Percentiles rank a stretch among this genome's conserved stretches.
Evolutionary conservation across 345 rosid genomes (phyloP).

Genomic region (Sisymbrium irio): DNA sequence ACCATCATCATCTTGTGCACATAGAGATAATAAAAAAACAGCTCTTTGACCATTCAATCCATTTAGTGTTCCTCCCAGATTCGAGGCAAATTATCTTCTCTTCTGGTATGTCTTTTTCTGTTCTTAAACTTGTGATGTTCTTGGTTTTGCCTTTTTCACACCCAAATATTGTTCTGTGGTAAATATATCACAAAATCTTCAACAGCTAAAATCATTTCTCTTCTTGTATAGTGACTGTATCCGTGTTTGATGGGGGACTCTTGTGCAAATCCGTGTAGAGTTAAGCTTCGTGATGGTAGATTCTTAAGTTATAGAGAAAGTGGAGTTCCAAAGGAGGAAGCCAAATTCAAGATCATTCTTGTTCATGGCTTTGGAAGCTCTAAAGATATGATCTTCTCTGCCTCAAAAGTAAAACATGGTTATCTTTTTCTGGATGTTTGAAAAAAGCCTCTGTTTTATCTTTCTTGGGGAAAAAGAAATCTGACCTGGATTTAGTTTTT

Average conservation of each 20-base stretch:
- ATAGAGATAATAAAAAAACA: neutral
- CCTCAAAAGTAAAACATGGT: constrained; percentile 50
- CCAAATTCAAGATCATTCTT: constrained; percentile 60
- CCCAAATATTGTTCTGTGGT: neutral
- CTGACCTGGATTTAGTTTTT: constrained; percentile 15
- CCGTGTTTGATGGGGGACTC: constrained; percentile 2
- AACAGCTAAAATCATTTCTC: neutral
- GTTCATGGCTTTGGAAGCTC: constrained; percentile 97
- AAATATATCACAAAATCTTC: neutral
- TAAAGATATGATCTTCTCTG: constrained; percentile 83
- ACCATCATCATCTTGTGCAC: constrained; percentile 6
- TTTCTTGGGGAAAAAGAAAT: neutral
- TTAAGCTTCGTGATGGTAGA: constrained; percentile 79
- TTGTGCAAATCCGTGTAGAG: constrained; percentile 26
- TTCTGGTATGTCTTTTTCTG: neutral
- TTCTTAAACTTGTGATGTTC: neutral
- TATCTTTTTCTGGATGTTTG: neutral
- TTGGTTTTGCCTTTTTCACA: neutral
- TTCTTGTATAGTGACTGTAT: constrained; percentile 1
- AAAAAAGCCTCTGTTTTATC: neutral
- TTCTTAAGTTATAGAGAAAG: constrained; percentile 64
- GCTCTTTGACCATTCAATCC: constrained; percentile 8
- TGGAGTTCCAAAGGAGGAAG: constrained; percentile 60
- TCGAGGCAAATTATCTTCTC: neutral
- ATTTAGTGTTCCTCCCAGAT: neutral